A percentile compares a stretch with the other conserved stretches of the same genome.
These are phyloP conservation scores for Salix udensis DNA, from an alignment of 345 rosid species.

Conservation along the genomic window DNA sequence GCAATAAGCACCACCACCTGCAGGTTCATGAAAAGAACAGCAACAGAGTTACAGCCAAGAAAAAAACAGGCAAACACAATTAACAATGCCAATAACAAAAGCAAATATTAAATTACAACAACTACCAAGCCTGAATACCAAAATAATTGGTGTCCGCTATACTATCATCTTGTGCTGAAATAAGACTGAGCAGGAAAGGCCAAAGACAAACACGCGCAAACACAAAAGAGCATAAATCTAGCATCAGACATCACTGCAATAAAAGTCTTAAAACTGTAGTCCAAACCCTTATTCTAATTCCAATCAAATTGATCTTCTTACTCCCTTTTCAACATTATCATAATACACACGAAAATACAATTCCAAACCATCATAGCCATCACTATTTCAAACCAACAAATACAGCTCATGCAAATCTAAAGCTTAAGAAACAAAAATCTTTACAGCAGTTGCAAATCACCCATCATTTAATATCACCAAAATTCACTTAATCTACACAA, in stretches of 20 bases:
- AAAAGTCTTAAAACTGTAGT: background rate
- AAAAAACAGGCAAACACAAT: background rate
- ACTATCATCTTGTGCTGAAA: background rate
- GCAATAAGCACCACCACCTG: constrained; percentile 46
- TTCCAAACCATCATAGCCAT: too few relatives aligned
- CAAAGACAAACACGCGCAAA: background rate
- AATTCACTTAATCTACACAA: too few relatives aligned
- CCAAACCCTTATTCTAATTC: background rate
- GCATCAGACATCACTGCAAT: background rate
- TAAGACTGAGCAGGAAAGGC: background rate
- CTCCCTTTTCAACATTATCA: background rate
- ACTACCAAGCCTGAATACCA: background rate
- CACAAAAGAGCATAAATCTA: background rate
- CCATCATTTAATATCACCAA: background rate
- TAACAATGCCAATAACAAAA: background rate
- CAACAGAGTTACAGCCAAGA: background rate
- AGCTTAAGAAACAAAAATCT: background rate
- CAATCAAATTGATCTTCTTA: background rate
- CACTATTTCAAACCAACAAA: too few relatives aligned
- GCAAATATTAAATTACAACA: background rate
- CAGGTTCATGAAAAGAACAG: constrained; percentile 36
- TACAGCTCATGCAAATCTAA: background rate
- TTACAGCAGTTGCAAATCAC: background rate
- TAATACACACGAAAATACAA: background rate
- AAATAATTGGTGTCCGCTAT: background rate